Evolutionary conservation across 768 basidiomycete genomes (phyloP).

Genomic region (Podaxis carcinomalis): DNA sequence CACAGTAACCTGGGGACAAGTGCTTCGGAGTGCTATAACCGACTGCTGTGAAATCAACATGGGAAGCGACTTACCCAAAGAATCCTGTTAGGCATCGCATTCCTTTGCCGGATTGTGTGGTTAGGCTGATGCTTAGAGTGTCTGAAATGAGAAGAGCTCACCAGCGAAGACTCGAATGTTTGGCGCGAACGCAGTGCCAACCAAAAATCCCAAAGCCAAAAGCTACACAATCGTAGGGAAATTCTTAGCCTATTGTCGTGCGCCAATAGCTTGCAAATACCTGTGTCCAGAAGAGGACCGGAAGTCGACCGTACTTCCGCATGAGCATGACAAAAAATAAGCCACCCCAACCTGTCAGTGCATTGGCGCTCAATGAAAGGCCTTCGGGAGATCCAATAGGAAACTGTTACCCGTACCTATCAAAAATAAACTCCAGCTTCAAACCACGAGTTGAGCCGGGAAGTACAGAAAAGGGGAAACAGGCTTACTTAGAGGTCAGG

Average conservation of each 20-base stretch:
- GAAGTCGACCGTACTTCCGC: conserved; percentile 58
- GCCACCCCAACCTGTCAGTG: conserved; percentile 50
- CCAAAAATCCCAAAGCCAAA: conserved; percentile 49
- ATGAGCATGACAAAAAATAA: conserved; percentile 61
- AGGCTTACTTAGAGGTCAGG: conserved; percentile 49
- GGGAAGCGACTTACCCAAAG: conserved; percentile 39
- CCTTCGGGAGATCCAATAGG: neutral
- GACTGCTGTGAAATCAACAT: neutral
- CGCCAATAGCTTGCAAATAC: conserved; percentile 19
- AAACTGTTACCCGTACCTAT: conserved; percentile 32
- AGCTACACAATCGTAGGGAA: conserved; percentile 27
- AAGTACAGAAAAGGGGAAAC: neutral
- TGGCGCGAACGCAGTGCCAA: conserved; percentile 45
- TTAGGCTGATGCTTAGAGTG: neutral
- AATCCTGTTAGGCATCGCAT: conserved; percentile 59
- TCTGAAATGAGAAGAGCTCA: conserved; percentile 12
- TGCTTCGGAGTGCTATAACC: conserved; percentile 22
- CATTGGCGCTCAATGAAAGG: neutral
- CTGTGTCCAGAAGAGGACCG: conserved; percentile 70
- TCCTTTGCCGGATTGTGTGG: conserved; percentile 22
- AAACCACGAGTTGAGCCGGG: neutral
- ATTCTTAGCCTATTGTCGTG: neutral
- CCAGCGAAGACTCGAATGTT: conserved; percentile 25
- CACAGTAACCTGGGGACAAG: conserved; percentile 57
- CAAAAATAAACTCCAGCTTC: conserved; percentile 63